These are phyloP conservation scores for Phytophthora quininea DNA, from an alignment of 352 stramenopile genomes.

Conservation along the genomic window DNA sequence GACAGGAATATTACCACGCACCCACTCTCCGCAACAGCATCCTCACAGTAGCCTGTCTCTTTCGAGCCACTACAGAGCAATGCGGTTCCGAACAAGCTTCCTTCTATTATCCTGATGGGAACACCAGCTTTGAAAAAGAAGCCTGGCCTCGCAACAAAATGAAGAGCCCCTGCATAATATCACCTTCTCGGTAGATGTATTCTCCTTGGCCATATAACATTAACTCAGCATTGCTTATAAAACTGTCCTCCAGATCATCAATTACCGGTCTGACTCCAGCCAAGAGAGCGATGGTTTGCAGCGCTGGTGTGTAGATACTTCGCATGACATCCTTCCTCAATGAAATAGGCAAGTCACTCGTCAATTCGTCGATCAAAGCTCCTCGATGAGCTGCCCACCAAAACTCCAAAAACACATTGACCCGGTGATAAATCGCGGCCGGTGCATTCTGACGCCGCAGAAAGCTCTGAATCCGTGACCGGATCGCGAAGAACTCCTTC, in stretches of 20 bases:
- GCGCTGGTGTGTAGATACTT: constrained; percentile 46
- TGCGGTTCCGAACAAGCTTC: constrained; percentile 51
- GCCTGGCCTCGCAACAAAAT: constrained; percentile 56
- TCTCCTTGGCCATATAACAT: constrained; percentile 60
- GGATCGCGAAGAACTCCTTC: constrained; percentile 58
- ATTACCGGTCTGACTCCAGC: constrained; percentile 35
- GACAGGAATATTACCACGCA: constrained; percentile 57
- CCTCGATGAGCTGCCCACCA: constrained; percentile 67
- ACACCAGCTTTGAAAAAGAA: constrained; percentile 8
- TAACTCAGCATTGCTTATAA: constrained; percentile 43
- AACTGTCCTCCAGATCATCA: constrained; percentile 29
- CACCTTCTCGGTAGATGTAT: constrained; percentile 47
- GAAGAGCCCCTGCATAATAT: constrained; percentile 52
- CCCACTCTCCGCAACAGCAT: constrained; percentile 45
- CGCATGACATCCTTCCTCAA: constrained; percentile 49
- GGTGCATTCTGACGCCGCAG: constrained; percentile 53
- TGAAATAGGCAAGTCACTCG: constrained; percentile 42
- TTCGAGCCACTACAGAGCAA: constrained; percentile 22
- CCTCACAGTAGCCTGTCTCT: constrained; percentile 44
- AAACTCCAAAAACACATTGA: constrained; percentile 65
- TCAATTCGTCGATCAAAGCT: constrained; percentile 39
- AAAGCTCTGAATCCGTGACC: constrained; percentile 61
- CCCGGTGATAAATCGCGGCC: constrained; percentile 49
- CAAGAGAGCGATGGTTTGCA: constrained; percentile 48
- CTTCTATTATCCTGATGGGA: constrained; percentile 33